Evolutionary conservation across 768 basidiomycete species (phyloP).

Genomic region (Amanita jacksonii): DNA sequence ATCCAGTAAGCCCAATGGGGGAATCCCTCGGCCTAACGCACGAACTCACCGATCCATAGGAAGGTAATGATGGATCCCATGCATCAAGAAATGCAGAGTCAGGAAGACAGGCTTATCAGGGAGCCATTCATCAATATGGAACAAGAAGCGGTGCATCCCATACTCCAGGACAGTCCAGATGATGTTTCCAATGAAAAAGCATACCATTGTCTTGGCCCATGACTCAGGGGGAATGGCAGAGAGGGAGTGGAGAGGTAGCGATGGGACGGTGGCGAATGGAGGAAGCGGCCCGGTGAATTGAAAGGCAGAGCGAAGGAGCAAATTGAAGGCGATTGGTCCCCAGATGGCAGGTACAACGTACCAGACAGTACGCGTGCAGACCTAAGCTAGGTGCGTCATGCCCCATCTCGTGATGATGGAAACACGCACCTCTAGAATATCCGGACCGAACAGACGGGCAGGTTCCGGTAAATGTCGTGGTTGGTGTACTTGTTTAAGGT

Average conservation of each 20-base stretch:
- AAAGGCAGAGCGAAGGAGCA: conserved; percentile 72
- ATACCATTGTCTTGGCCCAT: conserved; percentile 45
- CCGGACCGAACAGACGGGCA: conserved; percentile 80
- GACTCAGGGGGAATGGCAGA: conserved; percentile 39
- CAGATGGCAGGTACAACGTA: conserved; percentile 89
- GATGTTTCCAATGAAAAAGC: conserved; percentile 78
- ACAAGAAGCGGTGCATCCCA: conserved; percentile 88
- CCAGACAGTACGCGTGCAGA: conserved; percentile 84
- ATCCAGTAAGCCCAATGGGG: neutral
- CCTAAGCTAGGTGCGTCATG: conserved; percentile 25
- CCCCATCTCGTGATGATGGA: neutral
- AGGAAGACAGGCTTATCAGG: conserved; percentile 79
- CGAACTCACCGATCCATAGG: conserved; percentile 81
- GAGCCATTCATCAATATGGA: conserved; percentile 84
- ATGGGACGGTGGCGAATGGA: conserved; percentile 46
- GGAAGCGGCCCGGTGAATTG: conserved; percentile 73
- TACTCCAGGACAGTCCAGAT: conserved; percentile 97
- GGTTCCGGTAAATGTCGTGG: conserved; percentile 80
- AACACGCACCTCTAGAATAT: conserved; percentile 61
- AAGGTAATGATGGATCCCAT: conserved; percentile 95
- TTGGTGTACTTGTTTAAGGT: conserved; percentile 94
- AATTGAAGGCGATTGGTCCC: conserved; percentile 76
- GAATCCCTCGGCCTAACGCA: conserved; percentile 1
- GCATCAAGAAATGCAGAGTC: conserved; percentile 83
- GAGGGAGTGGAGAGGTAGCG: conserved; percentile 42